These are phyloP conservation scores for Colletotrichum neosansevieriae DNA, from an alignment of 2,329 filamentous ascomycete species.

Conservation along the genomic window DNA sequence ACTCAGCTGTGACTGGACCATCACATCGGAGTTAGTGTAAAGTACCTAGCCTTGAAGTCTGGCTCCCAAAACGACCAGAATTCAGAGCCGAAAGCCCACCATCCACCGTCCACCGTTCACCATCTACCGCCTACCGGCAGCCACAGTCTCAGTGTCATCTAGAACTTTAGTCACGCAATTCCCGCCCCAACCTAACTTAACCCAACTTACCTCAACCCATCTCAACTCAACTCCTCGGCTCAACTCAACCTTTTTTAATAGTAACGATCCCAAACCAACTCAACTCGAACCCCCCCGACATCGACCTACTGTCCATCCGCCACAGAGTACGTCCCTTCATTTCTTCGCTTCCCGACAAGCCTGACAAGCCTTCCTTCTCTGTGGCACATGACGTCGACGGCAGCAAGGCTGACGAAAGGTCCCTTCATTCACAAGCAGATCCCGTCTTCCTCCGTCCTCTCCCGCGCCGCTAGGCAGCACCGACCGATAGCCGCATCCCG, in stretches of 20 bases:
- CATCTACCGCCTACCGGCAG: too few relatives aligned
- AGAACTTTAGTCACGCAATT: slow-evolving; percentile 39
- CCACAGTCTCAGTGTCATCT: slow-evolving; percentile 25
- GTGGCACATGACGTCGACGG: slow-evolving; percentile 33
- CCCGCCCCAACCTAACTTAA: not conserved
- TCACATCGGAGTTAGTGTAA: slow-evolving; percentile 5
- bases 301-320: too few relatives aligned
- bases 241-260: not conserved
- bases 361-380: not conserved
- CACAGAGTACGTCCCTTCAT: not conserved
- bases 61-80: too few relatives aligned
- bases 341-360: not conserved
- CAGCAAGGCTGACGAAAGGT: slow-evolving; percentile 33
- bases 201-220: not conserved
- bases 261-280: not conserved
- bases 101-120: too few relatives aligned
- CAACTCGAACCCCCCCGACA: not conserved
- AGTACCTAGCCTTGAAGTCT: too few relatives aligned
- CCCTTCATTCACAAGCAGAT: slow-evolving; percentile 22
- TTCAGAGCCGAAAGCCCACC: too few relatives aligned
- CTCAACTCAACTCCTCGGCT: not conserved
- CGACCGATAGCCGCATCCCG: slow-evolving; percentile 31
- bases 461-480: slow-evolving; percentile 19
- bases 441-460: slow-evolving; percentile 34
- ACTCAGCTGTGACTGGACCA: not conserved